Evolutionary conservation across 495 filamentous ascomycete species (phyloP), one percentile per base, ranked within the genome.

Genomic region (Hypoxylon fuscum): DNA sequence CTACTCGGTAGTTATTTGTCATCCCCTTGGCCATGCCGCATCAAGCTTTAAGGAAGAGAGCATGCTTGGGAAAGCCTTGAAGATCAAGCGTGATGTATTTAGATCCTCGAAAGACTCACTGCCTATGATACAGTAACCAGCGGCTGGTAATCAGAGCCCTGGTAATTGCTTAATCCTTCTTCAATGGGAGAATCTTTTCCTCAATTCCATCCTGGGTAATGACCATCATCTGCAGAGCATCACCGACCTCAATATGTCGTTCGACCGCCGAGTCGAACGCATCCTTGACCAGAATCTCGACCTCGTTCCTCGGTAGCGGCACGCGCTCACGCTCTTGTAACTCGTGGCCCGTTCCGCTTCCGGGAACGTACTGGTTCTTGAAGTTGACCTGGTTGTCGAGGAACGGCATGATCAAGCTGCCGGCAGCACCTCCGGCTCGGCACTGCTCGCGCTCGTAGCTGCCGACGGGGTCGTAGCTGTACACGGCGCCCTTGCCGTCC

Each of bases 341-440:
- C 18, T 86, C 90, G 74, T 95, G 90, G 34, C 93, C 93, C 66
- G 85, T 85, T 51, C 90, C 92, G 68, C 89, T 92, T n/a, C 87
- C 89, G 8, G 95, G 95, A 22, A 92, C 81, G 74, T 96, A 96
- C 80, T 98, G 95, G 74, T 98, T 98, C 83, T 98, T 98, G 83
- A 92, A 95, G 78, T 98, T 97, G 79, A 98, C 95, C 76, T 98
- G 96, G 73, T 98, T 98, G 75, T 98, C 95, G 72, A 98, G 80
- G 82, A 98, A 98, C 3, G 95, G 95, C 90, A 97, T 98, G 74
- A 98, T 98, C 77, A 98, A 79, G 65, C 91, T 96, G 32, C 91
- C 89, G 25, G 96, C 95, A n/a, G 95, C 92, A 52, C 95, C 95
- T 15, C 91, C 95, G 15, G 96, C 93, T 31, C 93, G 88, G 77